Conservation (phyloP, 192 early-diverging fungal genomes). For the Podochytrium sp. region DNA sequence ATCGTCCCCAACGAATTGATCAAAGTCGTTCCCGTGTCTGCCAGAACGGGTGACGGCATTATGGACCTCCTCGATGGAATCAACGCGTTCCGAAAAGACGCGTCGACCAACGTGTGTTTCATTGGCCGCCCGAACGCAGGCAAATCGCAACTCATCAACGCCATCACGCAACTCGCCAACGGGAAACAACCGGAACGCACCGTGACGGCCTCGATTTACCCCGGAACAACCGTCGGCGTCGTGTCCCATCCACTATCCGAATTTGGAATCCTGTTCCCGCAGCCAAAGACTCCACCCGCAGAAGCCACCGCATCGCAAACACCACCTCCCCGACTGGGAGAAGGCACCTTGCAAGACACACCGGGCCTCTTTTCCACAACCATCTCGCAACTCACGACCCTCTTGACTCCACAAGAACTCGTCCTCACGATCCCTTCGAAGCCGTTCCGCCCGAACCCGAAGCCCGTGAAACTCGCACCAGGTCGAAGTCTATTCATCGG, state of each 20-base stretch:
- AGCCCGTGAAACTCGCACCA: not conserved
- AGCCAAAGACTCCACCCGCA: not conserved
- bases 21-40: not conserved
- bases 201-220: not conserved
- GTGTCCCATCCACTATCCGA: not conserved
- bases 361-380: constrained; percentile 16
- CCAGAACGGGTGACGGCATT: constrained; percentile 5
- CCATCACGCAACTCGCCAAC: not conserved
- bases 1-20: no score
- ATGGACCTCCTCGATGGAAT: constrained; percentile 1
- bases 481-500: not conserved
- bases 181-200: not conserved
- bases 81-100: not conserved
- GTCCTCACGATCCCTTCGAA: not conserved
- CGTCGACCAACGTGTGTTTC: not conserved
- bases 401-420: not conserved
- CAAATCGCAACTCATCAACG: constrained; percentile 13
- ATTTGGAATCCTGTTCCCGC: constrained; percentile 2
- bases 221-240: constrained; percentile 16
- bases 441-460: not conserved
- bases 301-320: not conserved
- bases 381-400: not conserved
- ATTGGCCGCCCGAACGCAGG: constrained; percentile 25
- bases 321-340: no score
- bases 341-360: constrained; percentile 20